Percentiles rank a stretch among this genome's conserved stretches.
Evolutionary conservation across 108 stramenopile species (phyloP).

Genomic region (Nannochloropsis salina): DNA sequence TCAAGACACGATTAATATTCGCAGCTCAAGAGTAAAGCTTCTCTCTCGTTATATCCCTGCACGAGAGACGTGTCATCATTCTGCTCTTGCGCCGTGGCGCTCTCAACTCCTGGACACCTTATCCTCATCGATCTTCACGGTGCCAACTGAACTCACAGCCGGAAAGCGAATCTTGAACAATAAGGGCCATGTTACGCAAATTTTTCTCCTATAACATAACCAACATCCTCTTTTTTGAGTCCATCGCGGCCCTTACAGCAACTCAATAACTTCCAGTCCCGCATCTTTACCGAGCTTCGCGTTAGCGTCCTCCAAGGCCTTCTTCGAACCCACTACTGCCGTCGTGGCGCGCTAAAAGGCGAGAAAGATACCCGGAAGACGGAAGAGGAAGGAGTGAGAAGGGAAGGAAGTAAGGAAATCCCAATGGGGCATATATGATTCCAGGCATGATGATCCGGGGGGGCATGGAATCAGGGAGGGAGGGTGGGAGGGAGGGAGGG

Average conservation of each 20-base stretch:
- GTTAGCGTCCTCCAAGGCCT: conserved; percentile 1
- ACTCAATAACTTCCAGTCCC: background rate
- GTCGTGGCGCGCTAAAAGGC: conserved; percentile 6
- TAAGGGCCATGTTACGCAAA: no score
- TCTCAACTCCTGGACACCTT: no score
- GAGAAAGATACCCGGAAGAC: background rate
- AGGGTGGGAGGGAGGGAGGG: background rate
- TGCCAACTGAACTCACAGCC: no score
- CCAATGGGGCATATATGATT: background rate
- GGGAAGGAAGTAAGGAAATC: background rate
- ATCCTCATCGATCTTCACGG: no score
- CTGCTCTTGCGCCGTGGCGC: no score
- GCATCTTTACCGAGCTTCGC: background rate
- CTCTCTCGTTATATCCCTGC: no score
- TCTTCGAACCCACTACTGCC: background rate
- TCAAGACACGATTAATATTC: no score
- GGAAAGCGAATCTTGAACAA: no score
- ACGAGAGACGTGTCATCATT: no score
- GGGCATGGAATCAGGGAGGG: background rate
- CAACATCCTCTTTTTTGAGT: no score
- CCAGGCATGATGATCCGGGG: background rate
- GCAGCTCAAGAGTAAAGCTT: no score
- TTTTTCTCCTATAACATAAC: no score
- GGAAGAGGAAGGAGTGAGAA: background rate
- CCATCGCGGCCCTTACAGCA: background rate